phyloP scores from a whole-genome alignment of 768 basidiomycete species.

The Leccinum broughii region DNA sequence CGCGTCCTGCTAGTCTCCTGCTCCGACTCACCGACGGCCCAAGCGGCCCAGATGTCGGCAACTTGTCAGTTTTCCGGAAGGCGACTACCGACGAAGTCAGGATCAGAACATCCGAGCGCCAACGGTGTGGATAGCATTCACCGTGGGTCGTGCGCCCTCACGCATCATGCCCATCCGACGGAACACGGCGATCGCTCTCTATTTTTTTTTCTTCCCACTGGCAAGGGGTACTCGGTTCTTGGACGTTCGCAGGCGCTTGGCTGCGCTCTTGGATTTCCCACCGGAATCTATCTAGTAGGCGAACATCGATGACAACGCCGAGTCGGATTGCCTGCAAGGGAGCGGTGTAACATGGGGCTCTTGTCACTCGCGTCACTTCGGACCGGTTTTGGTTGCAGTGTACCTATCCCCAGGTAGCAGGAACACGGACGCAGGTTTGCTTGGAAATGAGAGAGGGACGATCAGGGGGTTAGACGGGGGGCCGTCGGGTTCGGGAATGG shows the following conservation, averaged over 20 bases:
- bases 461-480: neutral
- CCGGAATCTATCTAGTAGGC: no score
- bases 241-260: neutral
- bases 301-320: no score
- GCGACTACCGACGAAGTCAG: neutral
- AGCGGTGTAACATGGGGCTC: no score
- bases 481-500: neutral
- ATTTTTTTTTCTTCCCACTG: neutral
- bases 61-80: neutral
- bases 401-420: no score
- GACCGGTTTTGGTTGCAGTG: no score
- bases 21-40: constrained; percentile 7
- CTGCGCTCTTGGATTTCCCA: neutral
- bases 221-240: neutral
- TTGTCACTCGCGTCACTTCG: no score
- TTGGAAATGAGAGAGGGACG: no score
- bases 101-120: neutral
- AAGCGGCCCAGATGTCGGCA: neutral
- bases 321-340: no score
- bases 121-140: neutral
- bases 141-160: neutral
- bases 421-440: no score
- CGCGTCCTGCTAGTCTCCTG: constrained; percentile 1
- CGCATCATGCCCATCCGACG: neutral
- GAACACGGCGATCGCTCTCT: neutral